Evolutionary conservation across 805 yeast species (phyloP), one percentile per base, ranked within the genome.

Genomic region (Saccharomyces mikatae): DNA sequence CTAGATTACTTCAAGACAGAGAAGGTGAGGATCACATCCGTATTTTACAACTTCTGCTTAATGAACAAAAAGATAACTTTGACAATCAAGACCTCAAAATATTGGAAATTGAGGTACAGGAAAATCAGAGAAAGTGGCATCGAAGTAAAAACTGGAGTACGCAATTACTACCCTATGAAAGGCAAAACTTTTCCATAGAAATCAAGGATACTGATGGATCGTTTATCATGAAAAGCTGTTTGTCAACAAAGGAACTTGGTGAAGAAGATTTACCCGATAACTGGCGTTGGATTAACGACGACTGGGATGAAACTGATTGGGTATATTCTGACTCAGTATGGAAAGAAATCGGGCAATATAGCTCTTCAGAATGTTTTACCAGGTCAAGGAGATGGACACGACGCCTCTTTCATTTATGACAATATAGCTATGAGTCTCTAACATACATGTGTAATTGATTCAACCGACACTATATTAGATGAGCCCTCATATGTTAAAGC

Each of bases 121-220:
- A 66, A 55, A 67, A 65, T 52, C 65, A 69, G 51, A 58, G 72
- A 41, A 67, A 66, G 54, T 67, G 71, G 71, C 26, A 51, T 13
- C 56, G 54, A 31, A 46, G 53, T n/a, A 52, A 52, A 36, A 57
- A 55, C 41, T 68, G 71, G 71, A 52, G 54, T 17, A 48, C 56
- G 3, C 51, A 55, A 41, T 47, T 66, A 32, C 53, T 67, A 26
- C 56, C 66, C 8, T 67, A 62, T 51, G 72, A 69, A 53, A 58
- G 63, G 28, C 47, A 57, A 2, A 46, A 54, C 22, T 61, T 52
- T 46, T 56, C 60, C n/a, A 55, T 62, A 26, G 46, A 48, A n/a
- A 26, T 54, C 2, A 52, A 48, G 22, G 30, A 44, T 5, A 46
- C 28, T 21, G 52, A 49, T 13, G 17, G 11, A 6, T 10, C 29